phyloP scores from a whole-genome alignment of 2,329 filamentous ascomycete species.

The Penicillium concentricum region DNA sequence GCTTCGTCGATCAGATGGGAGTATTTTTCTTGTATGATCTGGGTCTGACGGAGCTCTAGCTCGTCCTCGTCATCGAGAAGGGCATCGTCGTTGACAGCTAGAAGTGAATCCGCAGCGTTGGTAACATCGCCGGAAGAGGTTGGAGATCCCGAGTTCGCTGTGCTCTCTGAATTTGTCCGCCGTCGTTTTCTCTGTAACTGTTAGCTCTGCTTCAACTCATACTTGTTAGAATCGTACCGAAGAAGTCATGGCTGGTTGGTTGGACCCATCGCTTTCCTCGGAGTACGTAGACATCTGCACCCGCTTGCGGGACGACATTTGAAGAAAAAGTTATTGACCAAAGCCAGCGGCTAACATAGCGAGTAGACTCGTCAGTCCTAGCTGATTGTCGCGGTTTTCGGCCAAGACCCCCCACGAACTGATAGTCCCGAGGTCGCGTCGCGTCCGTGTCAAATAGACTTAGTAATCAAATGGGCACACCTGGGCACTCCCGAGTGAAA shows the following conservation, averaged over 20 bases:
- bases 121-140: slow-evolving; percentile 16
- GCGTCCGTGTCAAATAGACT: background rate
- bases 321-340: background rate
- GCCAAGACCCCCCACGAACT: background rate
- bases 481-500: background rate
- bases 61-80: slow-evolving; percentile 37
- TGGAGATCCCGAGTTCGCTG: slow-evolving; percentile 9
- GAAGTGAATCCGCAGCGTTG: slow-evolving; percentile 9
- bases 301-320: slow-evolving; percentile 48
- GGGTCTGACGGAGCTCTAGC: slow-evolving; percentile 61
- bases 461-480: background rate
- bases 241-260: slow-evolving; percentile 24
- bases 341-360: background rate
- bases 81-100: slow-evolving; percentile 20
- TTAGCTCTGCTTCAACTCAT: background rate
- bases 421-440: background rate
- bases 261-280: slow-evolving; percentile 32
- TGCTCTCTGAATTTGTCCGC: slow-evolving; percentile 22
- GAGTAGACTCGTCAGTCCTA: background rate
- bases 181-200: slow-evolving; percentile 42
- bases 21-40: slow-evolving; percentile 57
- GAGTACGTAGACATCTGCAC: slow-evolving; percentile 30
- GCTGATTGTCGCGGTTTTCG: background rate
- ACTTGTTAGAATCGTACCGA: slow-evolving; percentile 28
- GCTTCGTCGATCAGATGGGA: slow-evolving; percentile 53